Base-by-base conservation (phyloP, 345 rosid species). In the Corymbia maculata region DNA sequence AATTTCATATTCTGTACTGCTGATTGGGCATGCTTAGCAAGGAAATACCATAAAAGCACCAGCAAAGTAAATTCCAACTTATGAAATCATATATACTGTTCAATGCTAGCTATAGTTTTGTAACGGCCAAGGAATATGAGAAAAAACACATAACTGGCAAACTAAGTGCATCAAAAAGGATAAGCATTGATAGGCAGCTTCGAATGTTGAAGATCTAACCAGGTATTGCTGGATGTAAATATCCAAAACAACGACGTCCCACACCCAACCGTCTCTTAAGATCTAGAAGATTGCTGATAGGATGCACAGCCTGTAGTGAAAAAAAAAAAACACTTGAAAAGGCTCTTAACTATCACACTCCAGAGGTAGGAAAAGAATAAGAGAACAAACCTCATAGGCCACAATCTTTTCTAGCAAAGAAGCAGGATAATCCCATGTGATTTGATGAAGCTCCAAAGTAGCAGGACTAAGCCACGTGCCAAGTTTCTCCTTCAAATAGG, bases 371-470 rank as follows among this genome's bases (percentile, higher is more conserved):
- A 59, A 52, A 86, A 30, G 45, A 42, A 52, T 55, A 88, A 85
- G 90, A 82, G 86, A 90, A 85, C 88, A 89, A 85, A 96, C 99
- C 95, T 98, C 99, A 32, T 96, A 94, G 42, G 98, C 98, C 75
- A 98, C 98, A 88, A 98, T 97, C 92, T 97, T 98, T 92, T 98
- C 99, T 86, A 98, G 94, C 92, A 98, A 92, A 59, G 98, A 96
- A 91, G 98, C 97, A 90, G 99, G 95, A 91, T 98, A 97, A 87
- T 95, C 93, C 99, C 98, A 98, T 24, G 99, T 97, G 87, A 97
- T 95, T 61, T 96, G 99, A 89, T 93, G 97, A 91, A 98, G 99
- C 97, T 95, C 97, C 90, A 96, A 92, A 53, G 96, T 91, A 61
- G 98, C 98, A 91, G 99, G 98, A 90, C 96, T 95, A 87, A 98